Base-by-base conservation (phyloP, 257 asterid species). In the Penstemon eatonii region DNA sequence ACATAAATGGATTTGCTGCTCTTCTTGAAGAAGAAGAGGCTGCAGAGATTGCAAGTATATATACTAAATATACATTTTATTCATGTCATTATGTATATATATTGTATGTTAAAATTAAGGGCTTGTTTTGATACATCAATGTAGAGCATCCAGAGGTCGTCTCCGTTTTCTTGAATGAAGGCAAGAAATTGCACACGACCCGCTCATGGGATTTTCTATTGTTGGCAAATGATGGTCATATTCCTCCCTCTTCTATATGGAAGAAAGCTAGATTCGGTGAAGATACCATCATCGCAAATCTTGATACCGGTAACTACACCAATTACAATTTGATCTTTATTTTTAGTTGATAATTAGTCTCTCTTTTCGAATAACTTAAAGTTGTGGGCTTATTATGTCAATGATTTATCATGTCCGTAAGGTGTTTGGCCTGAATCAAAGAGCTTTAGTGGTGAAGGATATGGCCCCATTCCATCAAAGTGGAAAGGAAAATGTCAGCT, bases 341-440 rank as follows among this genome's bases (percentile, higher is more conserved):
- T 7, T 46, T 46, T 46, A 0, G 9, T 7, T 46, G 11, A 46
- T 5, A 25, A 25, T 25, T 53, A 58, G 15, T 53, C 6, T 12
- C 3, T 60, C 45, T 73, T 43, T 73, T 51, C n/a, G 7, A 7
- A 25, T 25, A 25, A 25, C 2, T 25, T 25, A 25, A 25, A 25
- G 33, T 25, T 25, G 33, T 1, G 33, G 33, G 33, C 33, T 63
- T 42, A 3, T 66, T 4, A 69, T 52, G 51, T 56, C 8, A 50
- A 45, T 57, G 25, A 13, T 53, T 36, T 45, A 18, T 51, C 9
- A 9, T 75, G 56, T 15, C 13, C 58, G 64, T 69, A 5, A 87
- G 96, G 96, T 56, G 96, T 83, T 38, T 88, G 96, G 97, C 96
- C 95, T 1, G 96, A 88, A 70, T 86, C 97, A 38, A 19, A 69